Base-by-base conservation (phyloP, 108 stramenopile genomes). In the Nitzschia palea region DNA sequence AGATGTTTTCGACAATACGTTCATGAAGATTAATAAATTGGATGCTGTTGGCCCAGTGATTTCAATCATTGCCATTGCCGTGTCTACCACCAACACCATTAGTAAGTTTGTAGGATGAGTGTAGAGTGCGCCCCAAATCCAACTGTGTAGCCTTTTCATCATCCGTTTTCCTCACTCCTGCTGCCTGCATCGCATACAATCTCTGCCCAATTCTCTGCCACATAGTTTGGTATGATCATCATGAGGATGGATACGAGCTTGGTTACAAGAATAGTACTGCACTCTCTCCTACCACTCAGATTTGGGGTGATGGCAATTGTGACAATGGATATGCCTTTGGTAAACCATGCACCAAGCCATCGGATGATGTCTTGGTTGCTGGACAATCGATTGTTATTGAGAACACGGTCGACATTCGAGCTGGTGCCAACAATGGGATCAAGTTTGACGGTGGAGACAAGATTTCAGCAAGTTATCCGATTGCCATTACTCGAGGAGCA, bases 261-360 rank as follows among this genome's bases (percentile, higher is more conserved):
- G 9, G 12, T 14, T 42, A 42, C 40, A 12, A 9, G 9, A 14
- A 45, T 30, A 4, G 29, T 17, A 27, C 14, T 28, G 6, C 48
- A 10, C 4, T n/a, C 4, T 3, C 12, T 15, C 3, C 65, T 12
- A 45, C 61, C 22, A 74, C 72, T 3, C 9, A 67, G 43, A 31
- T 74, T 31, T 74, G 72, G 72, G 72, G 72, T 12, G 72, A 74
- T 45, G 72, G 72, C n/a, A 35, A 74, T 45, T 25, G 23, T 27
- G 15, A 20, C 14, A 74, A 74, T 45, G 72, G 72, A 12, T 51
- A 28, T 18, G 51, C 52, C 6, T 62, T 62, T 26, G 62, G 62
- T n/a, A 64, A 32, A 15, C 9, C 51, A 14, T 47, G 44, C 27
- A 35, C 65, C 27, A 29, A 54, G 15, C 9, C 42, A 4, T 12